phyloP scores from a whole-genome alignment of 164 flowering plant genomes.

The Berberis vulgaris region DNA sequence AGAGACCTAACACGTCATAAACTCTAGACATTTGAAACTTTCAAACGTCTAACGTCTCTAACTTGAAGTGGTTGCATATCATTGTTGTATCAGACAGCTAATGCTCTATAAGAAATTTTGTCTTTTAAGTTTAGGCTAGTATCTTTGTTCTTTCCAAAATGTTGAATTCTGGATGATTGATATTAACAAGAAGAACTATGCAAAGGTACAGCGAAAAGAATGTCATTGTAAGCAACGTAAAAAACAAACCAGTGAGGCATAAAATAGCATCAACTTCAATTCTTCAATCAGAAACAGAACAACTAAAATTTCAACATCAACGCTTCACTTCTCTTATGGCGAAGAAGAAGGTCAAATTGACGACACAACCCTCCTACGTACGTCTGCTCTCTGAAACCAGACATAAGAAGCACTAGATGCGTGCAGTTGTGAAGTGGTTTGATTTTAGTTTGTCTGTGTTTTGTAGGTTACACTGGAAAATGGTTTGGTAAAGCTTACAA shows the following conservation, averaged over 20 bases:
- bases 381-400: constrained; percentile 5
- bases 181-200: too few relatives aligned
- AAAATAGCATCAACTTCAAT: neutral
- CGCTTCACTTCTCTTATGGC: constrained; percentile 10
- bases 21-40: too few relatives aligned
- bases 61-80: too few relatives aligned
- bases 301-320: neutral
- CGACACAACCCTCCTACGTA: constrained; percentile 20
- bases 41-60: too few relatives aligned
- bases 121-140: too few relatives aligned
- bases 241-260: neutral
- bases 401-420: neutral
- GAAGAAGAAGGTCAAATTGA: constrained; percentile 20
- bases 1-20: too few relatives aligned
- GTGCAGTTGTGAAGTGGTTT: too few relatives aligned
- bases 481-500: constrained; percentile 32
- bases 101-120: too few relatives aligned
- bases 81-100: too few relatives aligned
- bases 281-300: neutral
- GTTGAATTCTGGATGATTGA: too few relatives aligned
- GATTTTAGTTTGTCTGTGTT: neutral
- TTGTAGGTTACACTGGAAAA: constrained; percentile 37
- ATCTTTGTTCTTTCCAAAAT: too few relatives aligned
- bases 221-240: constrained; percentile 8
- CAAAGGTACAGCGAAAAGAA: too few relatives aligned